Percentiles rank a stretch among this genome's conserved stretches.
phyloP scores from a whole-genome alignment of 2,329 filamentous ascomycete genomes.

The Aspergillus sp. region DNA sequence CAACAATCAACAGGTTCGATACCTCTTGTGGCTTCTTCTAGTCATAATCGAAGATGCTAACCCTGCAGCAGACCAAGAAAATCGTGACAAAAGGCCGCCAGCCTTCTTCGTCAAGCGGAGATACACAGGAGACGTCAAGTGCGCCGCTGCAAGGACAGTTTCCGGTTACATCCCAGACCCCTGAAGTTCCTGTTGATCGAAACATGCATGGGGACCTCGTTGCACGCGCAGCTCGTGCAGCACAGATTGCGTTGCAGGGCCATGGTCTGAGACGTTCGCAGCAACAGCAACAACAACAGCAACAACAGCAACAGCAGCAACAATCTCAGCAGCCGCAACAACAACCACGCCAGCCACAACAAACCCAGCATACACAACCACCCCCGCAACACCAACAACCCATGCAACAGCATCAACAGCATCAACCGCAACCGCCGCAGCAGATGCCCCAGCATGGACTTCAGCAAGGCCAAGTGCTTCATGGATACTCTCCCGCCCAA shows the following conservation, averaged over 20 bases:
- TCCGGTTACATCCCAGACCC: slow-evolving; percentile 37
- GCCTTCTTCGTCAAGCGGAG: slow-evolving; percentile 36
- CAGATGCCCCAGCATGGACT: slow-evolving; percentile 19
- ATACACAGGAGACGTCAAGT: slow-evolving; percentile 34
- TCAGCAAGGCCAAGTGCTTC: slow-evolving; percentile 33
- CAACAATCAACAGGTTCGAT: slow-evolving; percentile 46
- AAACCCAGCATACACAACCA: background rate
- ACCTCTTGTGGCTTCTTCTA: background rate
- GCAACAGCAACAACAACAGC: slow-evolving; percentile 32
- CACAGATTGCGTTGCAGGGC: slow-evolving; percentile 48
- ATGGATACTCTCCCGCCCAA: slow-evolving; percentile 36
- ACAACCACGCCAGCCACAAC: slow-evolving; percentile 24
- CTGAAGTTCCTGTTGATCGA: slow-evolving; percentile 39
- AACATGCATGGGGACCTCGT: slow-evolving; percentile 47
- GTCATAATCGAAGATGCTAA: slow-evolving; percentile 18
- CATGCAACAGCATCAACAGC: slow-evolving; percentile 27
- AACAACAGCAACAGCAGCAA: slow-evolving; percentile 31
- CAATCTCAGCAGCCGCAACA: slow-evolving; percentile 17
- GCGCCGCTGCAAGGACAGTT: slow-evolving; percentile 44
- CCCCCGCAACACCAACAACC: slow-evolving; percentile 22
- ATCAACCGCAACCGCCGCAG: slow-evolving; percentile 20
- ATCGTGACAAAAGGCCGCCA: slow-evolving; percentile 34
- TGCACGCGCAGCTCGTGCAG: slow-evolving; percentile 47
- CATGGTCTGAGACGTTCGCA: slow-evolving; percentile 38
- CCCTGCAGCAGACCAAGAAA: slow-evolving; percentile 35